Base-by-base conservation (phyloP, 768 basidiomycete species). In the Leucosporidium yakuticum region DNA sequence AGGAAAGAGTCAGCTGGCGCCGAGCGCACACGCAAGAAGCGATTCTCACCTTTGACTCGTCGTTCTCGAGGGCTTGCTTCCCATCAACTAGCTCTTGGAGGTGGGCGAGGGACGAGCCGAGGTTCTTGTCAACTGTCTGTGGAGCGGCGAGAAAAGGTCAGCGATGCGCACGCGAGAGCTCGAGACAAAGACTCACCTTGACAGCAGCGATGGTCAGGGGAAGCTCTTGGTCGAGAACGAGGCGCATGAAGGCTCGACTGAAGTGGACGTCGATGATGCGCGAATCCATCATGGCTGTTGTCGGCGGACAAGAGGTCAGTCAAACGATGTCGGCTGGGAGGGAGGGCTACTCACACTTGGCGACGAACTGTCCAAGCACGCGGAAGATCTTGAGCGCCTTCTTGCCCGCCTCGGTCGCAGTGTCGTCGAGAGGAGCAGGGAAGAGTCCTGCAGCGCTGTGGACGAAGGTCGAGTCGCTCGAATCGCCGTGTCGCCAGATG, bases 201-300 rank as follows among this genome's bases (percentile, higher is more conserved):
- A 98, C 83, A 9, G 87, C 86, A n/a, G 89, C 85, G 64, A 95
- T 84, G 5, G 87, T 89, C 71, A 89, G 80, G 20, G 91, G 88
- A 32, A 98, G 83, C 48, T 90, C 86, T 71, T 93, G 89, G 27
- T 90, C 91, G 20, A 98, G 84, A 9, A 94, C 83, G 61, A 90
- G 83, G 78, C 90, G 91, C 71, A 98, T 82, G 83, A 98, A 97
- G n/a, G 95, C 81, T 78, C 90, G 91, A 81, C 92, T 97, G 78
- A 98, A 87, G 34, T 90, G 87, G 72, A 98, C 82, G 78, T 98
- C 96, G 79, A 98, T 95, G 76, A 98, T 97, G 25, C 96, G 85
- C 15, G 94, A 96, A 79, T 99, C 96, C 54, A 98, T 81, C 84
- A 98, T 87, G 5, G 95, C 71, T 73, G 62, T 44, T 8, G 2